A percentile compares a stretch with the other conserved stretches of the same genome.
These are phyloP conservation scores for Pseudopithomyces chartarum DNA, from an alignment of 2,329 filamentous ascomycete species.

Conservation along the genomic window DNA sequence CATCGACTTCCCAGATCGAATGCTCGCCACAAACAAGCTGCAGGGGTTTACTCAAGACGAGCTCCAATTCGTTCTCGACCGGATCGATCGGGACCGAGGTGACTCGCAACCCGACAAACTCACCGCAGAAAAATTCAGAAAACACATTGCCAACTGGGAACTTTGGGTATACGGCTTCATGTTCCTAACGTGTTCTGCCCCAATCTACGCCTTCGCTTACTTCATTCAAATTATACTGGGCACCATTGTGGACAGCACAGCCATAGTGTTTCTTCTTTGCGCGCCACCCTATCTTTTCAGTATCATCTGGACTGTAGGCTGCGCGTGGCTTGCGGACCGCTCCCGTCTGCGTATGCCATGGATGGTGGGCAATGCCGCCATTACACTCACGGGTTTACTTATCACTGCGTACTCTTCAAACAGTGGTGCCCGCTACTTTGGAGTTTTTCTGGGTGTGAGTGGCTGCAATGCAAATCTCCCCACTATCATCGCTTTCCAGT, in stretches of 20 bases:
- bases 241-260: constrained; percentile 30
- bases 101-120: constrained; percentile 26
- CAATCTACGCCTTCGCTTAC: constrained; percentile 29
- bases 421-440: constrained; percentile 38
- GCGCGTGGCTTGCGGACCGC: constrained; percentile 42
- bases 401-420: constrained; percentile 23
- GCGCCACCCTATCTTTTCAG: constrained; percentile 44
- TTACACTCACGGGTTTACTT: constrained; percentile 22
- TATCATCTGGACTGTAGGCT: constrained; percentile 37
- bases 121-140: constrained; percentile 19
- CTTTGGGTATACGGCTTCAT: constrained; percentile 28
- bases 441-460: constrained; percentile 37
- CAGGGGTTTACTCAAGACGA: constrained; percentile 31
- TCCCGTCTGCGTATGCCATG: constrained; percentile 34
- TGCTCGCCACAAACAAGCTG: constrained; percentile 22
- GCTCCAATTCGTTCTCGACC: constrained; percentile 30
- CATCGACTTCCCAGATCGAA: constrained; percentile 45
- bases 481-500: constrained; percentile 33
- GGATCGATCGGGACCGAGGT: constrained; percentile 27
- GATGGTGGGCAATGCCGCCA: constrained; percentile 25
- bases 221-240: constrained; percentile 30
- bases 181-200: constrained; percentile 25
- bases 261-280: constrained; percentile 40
- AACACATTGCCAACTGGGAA: constrained; percentile 22
- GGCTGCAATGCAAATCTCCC: constrained; percentile 38